Percentiles rank a stretch among this genome's conserved stretches.
These are phyloP conservation scores for Aspergillus incahuasiensis DNA, from an alignment of 495 filamentous ascomycete species.

Conservation along the genomic window DNA sequence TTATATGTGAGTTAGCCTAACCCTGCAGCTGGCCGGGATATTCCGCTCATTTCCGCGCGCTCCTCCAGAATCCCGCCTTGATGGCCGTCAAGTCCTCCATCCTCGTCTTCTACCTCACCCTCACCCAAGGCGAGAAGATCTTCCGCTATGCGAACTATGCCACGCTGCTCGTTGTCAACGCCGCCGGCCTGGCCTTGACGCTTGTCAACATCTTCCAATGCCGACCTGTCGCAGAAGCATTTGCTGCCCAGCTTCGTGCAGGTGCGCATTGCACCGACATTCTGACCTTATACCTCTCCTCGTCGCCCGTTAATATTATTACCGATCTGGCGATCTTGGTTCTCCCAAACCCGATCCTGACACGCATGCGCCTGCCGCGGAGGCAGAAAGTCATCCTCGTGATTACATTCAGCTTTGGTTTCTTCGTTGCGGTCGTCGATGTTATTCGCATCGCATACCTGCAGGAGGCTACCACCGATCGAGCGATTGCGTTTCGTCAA, in stretches of 20 bases:
- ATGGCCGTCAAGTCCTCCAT: conserved; percentile 80
- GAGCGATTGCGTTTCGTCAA: conserved; percentile 25
- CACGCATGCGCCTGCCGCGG: conserved; percentile 72
- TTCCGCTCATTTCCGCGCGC: neutral
- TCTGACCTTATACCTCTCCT: conserved; percentile 76
- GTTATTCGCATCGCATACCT: conserved; percentile 87
- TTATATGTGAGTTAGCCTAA: conserved; percentile 59
- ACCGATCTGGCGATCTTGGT: conserved; percentile 81
- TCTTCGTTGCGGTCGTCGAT: conserved; percentile 84
- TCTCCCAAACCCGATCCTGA: conserved; percentile 83
- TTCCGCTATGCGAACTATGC: conserved; percentile 66
- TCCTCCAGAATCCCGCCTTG: conserved; percentile 75
- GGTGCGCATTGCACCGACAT: conserved; percentile 63
- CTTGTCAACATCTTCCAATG: conserved; percentile 90
- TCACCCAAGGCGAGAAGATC: conserved; percentile 69
- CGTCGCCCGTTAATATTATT: conserved; percentile 76
- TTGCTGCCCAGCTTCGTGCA: conserved; percentile 39
- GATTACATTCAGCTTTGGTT: conserved; percentile 74
- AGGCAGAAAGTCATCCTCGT: conserved; percentile 82
- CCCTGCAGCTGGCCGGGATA: neutral
- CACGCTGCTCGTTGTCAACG: conserved; percentile 69
- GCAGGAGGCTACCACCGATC: conserved; percentile 58
- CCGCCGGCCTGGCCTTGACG: conserved; percentile 72
- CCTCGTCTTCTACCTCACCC: conserved; percentile 76
- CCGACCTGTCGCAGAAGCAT: conserved; percentile 62